phyloP scores from a whole-genome alignment of 2,329 filamentous ascomycete genomes.

The Penicillium rolfsii region DNA sequence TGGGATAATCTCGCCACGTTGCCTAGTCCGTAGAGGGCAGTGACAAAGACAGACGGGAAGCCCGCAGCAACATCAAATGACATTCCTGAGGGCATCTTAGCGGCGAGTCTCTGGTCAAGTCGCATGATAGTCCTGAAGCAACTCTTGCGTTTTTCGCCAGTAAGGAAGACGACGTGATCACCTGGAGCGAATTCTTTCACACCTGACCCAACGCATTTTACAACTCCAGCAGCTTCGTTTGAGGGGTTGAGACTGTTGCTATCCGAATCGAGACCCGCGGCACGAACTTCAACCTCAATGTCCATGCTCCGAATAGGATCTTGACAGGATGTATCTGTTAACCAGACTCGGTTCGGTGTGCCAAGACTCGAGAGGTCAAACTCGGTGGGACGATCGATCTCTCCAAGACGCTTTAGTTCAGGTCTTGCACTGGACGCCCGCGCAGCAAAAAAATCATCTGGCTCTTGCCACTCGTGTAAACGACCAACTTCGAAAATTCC shows the following conservation, averaged over 20 bases:
- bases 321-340: conserved; percentile 9
- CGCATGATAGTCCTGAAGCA: conserved; percentile 17
- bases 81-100: conserved; percentile 14
- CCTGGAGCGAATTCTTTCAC: conserved; percentile 14
- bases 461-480: conserved; percentile 16
- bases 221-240: conserved; percentile 23
- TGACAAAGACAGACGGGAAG: conserved; percentile 14
- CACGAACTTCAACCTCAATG: conserved; percentile 18
- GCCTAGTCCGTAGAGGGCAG: conserved; percentile 18
- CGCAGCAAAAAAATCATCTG: conserved; percentile 20
- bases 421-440: conserved; percentile 8
- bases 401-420: conserved; percentile 11
- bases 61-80: conserved; percentile 17
- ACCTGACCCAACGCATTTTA: conserved; percentile 10
- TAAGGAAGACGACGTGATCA: conserved; percentile 20
- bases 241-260: neutral
- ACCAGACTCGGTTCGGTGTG: conserved; percentile 8
- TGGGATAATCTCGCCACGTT: conserved; percentile 14
- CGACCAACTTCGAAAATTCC: conserved; percentile 22
- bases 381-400: conserved; percentile 13
- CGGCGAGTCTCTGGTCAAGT: conserved; percentile 4
- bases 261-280: conserved; percentile 18
- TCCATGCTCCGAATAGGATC: conserved; percentile 1
- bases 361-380: neutral
- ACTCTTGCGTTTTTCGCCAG: neutral